Evolutionary conservation across 108 stramenopile species (phyloP).

Genomic region (Fragilaria radians): DNA sequence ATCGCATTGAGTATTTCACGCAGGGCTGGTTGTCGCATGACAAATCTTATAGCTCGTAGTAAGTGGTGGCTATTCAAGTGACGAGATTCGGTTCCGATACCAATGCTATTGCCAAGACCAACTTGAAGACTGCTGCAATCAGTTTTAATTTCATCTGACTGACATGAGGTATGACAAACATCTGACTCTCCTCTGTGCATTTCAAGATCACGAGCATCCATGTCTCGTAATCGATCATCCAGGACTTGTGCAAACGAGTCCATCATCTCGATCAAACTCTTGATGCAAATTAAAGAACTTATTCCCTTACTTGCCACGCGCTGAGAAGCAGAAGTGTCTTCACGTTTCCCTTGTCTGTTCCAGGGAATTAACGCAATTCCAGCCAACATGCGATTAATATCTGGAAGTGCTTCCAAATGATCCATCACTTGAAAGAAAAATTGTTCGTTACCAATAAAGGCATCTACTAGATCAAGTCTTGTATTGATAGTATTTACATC

Average conservation of each 20-base stretch:
- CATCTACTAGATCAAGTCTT: conserved; percentile 81
- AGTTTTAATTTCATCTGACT: conserved; percentile 31
- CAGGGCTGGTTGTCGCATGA: conserved; percentile 69
- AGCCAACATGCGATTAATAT: conserved; percentile 77
- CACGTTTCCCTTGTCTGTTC: conserved; percentile 6
- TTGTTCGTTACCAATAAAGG: conserved; percentile 67
- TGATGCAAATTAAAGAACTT: conserved; percentile 78
- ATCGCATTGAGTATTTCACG: conserved; percentile 49
- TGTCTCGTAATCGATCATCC: conserved; percentile 50
- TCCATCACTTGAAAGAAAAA: conserved; percentile 83
- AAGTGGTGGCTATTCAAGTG: conserved; percentile 34
- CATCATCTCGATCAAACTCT: conserved; percentile 60
- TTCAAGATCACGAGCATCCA: conserved; percentile 21
- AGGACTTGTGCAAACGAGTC: conserved; percentile 58
- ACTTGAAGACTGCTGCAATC: conserved; percentile 51
- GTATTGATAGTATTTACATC: conserved; percentile 72
- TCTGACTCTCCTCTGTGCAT: conserved; percentile 4
- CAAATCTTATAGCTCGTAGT: conserved; percentile 64
- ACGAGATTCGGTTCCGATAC: background rate
- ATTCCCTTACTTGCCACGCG: conserved; percentile 78
- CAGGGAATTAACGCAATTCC: conserved; percentile 64
- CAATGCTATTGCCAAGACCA: conserved; percentile 49
- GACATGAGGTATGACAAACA: conserved; percentile 17
- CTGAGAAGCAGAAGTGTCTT: conserved; percentile 28
- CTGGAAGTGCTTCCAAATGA: conserved; percentile 68